These are phyloP conservation scores for Penicillium sp. DNA, from an alignment of 2,329 filamentous ascomycete species.

Conservation along the genomic window DNA sequence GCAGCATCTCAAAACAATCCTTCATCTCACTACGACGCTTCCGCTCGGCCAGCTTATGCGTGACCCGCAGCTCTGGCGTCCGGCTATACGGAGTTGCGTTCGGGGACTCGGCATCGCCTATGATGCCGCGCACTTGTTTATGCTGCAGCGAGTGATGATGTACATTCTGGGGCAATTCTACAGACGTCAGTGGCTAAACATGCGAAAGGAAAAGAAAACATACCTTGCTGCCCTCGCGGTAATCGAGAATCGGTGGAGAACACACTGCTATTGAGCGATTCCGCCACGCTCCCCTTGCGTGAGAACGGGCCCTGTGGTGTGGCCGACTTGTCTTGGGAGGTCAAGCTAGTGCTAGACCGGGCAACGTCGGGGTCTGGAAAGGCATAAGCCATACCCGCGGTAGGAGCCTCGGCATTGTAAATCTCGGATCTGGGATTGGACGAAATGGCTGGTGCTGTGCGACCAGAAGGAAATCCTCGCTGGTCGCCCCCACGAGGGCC, in stretches of 20 bases:
- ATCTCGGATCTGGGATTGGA: slow-evolving; percentile 48
- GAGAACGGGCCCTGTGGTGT: slow-evolving; percentile 32
- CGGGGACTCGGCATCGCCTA: slow-evolving; percentile 41
- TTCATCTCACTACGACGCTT: slow-evolving; percentile 53
- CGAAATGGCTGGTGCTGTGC: slow-evolving; percentile 47
- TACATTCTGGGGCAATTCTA: slow-evolving; percentile 45
- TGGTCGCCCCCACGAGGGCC: slow-evolving; percentile 37
- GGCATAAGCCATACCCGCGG: slow-evolving; percentile 48
- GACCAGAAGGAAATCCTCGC: slow-evolving; percentile 41
- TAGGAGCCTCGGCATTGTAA: slow-evolving; percentile 48
- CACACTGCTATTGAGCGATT: slow-evolving; percentile 45
- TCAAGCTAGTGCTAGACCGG: slow-evolving; percentile 34
- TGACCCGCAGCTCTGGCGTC: slow-evolving; percentile 48
- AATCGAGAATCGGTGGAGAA: slow-evolving; percentile 47
- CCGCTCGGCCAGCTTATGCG: slow-evolving; percentile 49
- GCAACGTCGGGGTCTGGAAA: slow-evolving; percentile 48
- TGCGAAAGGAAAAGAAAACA: slow-evolving; percentile 7
- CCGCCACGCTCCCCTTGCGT: slow-evolving; percentile 44
- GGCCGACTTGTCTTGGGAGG: slow-evolving; percentile 29
- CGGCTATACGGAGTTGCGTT: slow-evolving; percentile 46
- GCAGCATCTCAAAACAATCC: slow-evolving; percentile 47
- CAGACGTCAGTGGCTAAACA: slow-evolving; percentile 1
- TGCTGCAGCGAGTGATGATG: slow-evolving; percentile 48
- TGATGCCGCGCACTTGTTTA: slow-evolving; percentile 45
- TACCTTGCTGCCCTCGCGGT: slow-evolving; percentile 47